Base-by-base conservation (phyloP, 148 eudicot species). In the Rhododendron vialii region DNA sequence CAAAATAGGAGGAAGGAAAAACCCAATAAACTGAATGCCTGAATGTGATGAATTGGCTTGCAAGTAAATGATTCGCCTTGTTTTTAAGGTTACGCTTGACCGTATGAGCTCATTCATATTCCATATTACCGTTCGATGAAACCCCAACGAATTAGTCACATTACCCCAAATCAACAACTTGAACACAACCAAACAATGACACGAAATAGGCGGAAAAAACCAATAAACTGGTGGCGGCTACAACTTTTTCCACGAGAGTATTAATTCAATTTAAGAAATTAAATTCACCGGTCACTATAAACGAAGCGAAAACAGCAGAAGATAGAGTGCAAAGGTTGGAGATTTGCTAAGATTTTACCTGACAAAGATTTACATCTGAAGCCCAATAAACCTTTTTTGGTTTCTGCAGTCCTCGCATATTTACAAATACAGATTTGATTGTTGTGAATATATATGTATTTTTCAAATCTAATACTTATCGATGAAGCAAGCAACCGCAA, bases 311-410 rank as follows among this genome's bases (percentile, higher is more conserved):
- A 79, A 26, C 65, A 59, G 12, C 20, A 81, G 17, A 81, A 81
- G 11, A 47, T 14, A 82, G 28, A 82, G 28, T 47, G 24, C 47
- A 55, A 30, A 61, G 57, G 22, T 63, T 33, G 22, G 69, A 67
- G 45, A 41, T 59, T 87, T 83, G 47, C 73, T 17, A 84, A 61
- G 61, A 13, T 83, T 89, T 14, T 92, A 95, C 96, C 96, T 93
- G 94, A 95, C 95, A 94, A 83, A 94, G 98, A 90, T 90, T 91
- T 76, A 86, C 91, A 88, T 93, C 94, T 55, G 94, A 90, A 74
- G 95, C 92, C 98, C 98, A 93, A 47, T 91, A 87, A 86, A 94
- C 93, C 92, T 90, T 90, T 93, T 93, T 94, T 69, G 95, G 92
- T 90, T 92, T 93, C 90, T 90, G 89, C 93, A 88, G 86, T 86